These are phyloP conservation scores for Fusarium algeriense DNA, from an alignment of 2,329 filamentous ascomycete genomes.

Conservation along the genomic window DNA sequence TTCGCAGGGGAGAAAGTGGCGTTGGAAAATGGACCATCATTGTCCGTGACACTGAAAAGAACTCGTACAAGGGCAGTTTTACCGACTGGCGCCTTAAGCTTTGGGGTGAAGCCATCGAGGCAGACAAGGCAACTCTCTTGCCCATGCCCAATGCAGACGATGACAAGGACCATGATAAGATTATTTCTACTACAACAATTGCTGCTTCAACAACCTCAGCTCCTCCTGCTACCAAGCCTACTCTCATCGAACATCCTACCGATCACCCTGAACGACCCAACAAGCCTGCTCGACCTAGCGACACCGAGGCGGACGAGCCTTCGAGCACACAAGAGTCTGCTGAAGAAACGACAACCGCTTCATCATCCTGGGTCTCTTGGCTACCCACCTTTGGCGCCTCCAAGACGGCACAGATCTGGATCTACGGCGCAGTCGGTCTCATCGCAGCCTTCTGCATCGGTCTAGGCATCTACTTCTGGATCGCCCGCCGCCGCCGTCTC, in stretches of 20 bases:
- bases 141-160: conserved; percentile 87
- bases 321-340: conserved; percentile 49
- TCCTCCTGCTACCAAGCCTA: conserved; percentile 58
- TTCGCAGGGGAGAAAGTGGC: conserved; percentile 82
- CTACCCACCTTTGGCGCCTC: conserved; percentile 92
- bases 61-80: conserved; percentile 82
- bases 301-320: conserved; percentile 45
- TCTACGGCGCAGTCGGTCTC: conserved; percentile 86
- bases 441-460: conserved; percentile 87
- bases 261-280: conserved; percentile 75
- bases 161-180: conserved; percentile 82
- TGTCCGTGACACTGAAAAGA: conserved; percentile 85
- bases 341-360: conserved; percentile 61
- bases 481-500: conserved; percentile 81
- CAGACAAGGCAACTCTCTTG: conserved; percentile 76
- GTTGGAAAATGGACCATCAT: conserved; percentile 92
- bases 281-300: conserved; percentile 59
- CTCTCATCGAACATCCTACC: conserved; percentile 62
- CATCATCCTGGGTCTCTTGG: conserved; percentile 83
- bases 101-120: conserved; percentile 90
- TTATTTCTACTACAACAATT: conserved; percentile 65
- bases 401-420: conserved; percentile 91
- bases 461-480: conserved; percentile 83
- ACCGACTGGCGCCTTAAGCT: conserved; percentile 93
- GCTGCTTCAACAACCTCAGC: conserved; percentile 74